phyloP scores from a whole-genome alignment of 805 yeast genomes.

The Wickerhamiella lipophila region DNA sequence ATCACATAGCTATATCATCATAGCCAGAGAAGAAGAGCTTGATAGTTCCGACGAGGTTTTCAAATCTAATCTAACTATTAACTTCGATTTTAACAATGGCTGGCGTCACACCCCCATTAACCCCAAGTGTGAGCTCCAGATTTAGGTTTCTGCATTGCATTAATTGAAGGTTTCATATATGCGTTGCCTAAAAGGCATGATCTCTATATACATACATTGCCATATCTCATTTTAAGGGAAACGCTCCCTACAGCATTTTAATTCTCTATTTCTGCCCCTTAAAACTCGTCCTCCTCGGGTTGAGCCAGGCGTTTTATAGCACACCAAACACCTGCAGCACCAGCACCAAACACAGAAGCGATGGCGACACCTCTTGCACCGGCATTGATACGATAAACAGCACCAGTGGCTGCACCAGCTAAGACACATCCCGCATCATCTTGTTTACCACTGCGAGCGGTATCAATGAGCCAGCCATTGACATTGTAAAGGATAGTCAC shows the following conservation, averaged over 20 bases:
- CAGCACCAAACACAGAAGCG: conserved; percentile 73
- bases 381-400: conserved; percentile 70
- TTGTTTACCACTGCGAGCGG: conserved; percentile 65
- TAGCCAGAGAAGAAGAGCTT: no score
- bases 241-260: no score
- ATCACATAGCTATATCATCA: no score
- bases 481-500: conserved; percentile 81
- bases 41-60: no score
- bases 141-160: neutral
- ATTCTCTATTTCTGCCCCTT: neutral
- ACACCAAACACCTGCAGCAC: conserved; percentile 89
- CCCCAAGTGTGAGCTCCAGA: neutral
- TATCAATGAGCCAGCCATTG: conserved; percentile 66
- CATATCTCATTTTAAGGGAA: neutral
- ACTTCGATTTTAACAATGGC: no score
- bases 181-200: neutral
- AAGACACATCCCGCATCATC: conserved; percentile 72
- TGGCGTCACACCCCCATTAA: no score
- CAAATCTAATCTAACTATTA: no score
- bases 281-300: conserved; percentile 19
- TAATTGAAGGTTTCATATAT: neutral
- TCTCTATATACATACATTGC: neutral
- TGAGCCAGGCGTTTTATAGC: conserved; percentile 42
- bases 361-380: conserved; percentile 83
- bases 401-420: conserved; percentile 89